Evolutionary conservation across 2,329 filamentous ascomycete species (phyloP), one percentile per base, ranked within the genome.

Genomic region (Alternaria sp.): DNA sequence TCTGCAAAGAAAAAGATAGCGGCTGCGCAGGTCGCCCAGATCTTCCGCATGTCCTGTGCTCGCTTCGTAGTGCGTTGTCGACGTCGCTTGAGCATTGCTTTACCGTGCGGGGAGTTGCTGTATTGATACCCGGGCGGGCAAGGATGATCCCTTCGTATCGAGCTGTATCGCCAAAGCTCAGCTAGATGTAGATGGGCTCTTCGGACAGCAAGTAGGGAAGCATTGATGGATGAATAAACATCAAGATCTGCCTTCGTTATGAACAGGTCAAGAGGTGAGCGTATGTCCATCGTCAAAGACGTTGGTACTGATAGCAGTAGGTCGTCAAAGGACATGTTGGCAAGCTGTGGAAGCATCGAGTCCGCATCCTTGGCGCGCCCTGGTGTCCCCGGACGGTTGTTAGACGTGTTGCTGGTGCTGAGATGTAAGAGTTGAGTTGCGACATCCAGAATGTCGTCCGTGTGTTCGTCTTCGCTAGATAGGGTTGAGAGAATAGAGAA

Each of bases 1-100:
- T 97, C 94, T 0, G 91, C 92, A 4, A 98, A 83, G 68, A 98
- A 91, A 80, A 97, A 97, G 4, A 96, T 87, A 1, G 92, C 90
- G 3, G 93, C 91, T 72, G 91, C 93, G 68, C 91, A 90, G 0
- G 92, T 96, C 0, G 93, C 94, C 95, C 95, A 99, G 1, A 94
- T 87, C 64, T 89, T 90, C 16, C 95, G 88, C 85, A 96, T 91
- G 0, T 87, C 85, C 34, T 84, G 83, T 5, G 86, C 85, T 18
- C 94, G 86, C 16, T 81, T 75, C 26, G 87, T 87, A 66, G 89
- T 87, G 51, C 91, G 86, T 67, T 86, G 81, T 28, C 93, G 86
- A 11, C 91, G 84, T 22, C 86, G 81, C 26, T 81, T 82, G 16
- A 92, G 85, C 62, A 87, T 86, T 18, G 85, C 83, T 59, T 87